Evolutionary conservation across 441 rosid species (phyloP), one percentile per base, ranked within the genome.

Genomic region (Mallotus repandus): DNA sequence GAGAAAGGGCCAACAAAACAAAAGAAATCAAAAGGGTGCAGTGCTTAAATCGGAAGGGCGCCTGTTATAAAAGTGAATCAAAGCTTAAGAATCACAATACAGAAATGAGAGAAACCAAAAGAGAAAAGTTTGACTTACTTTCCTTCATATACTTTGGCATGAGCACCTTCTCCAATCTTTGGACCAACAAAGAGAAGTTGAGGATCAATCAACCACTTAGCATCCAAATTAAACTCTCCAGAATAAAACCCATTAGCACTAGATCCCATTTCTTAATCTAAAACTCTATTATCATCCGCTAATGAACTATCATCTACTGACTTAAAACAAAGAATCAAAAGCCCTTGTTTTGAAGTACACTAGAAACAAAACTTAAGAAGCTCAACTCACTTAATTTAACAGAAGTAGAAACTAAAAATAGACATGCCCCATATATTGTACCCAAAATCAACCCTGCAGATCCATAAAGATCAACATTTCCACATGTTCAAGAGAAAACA

Each of bases 161-260:
- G 99, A 76, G 98, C 97, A 68, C 99, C 98, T 78, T 95, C 99
- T 41, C 99, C 99, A 84, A 95, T 89, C 84, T 91, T 92, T 4
- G 99, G 98, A 19, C 99, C 99, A 81, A 95, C 96, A 79, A 89
- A 89, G 48, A 95, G 94, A 71, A 83, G 90, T 85, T 89, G 90
- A 53, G 98, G 90, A 84, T 95, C 96, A 78, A 95, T 81, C 63
- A 92, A 77, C 97, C 96, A 89, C 86, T 88, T 95, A 29, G 77
- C 80, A 79, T 95, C 99, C 88, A 94, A 80, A 83, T 68, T 80
- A 68, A 91, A 86, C 70, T 88, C 91, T 60, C 82, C 85, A 29
- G 89, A 76, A 66, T 83, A 89, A 72, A 92, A 88, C 64, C 76
- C 90, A 86, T 85, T 84, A 54, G 2, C 9, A 72, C 84, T 79